Percentiles rank a stretch among this genome's conserved stretches.
These are phyloP conservation scores for Metschnikowia hibisci DNA, from an alignment of 805 yeast species.

Conservation along the genomic window DNA sequence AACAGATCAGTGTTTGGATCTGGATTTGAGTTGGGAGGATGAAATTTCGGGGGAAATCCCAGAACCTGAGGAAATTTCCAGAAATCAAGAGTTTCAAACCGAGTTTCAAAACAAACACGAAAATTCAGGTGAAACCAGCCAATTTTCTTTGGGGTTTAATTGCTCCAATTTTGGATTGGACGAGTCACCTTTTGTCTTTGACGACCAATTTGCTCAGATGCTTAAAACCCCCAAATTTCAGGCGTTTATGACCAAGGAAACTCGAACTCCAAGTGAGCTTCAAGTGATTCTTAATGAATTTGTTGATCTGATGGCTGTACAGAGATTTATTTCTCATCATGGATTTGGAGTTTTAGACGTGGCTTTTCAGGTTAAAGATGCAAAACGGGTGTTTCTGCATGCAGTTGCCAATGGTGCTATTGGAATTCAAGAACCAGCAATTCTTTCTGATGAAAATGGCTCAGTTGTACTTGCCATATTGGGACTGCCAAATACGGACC, in stretches of 20 bases:
- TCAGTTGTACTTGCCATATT: conserved; percentile 47
- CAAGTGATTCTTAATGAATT: neutral
- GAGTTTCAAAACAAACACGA: too few relatives aligned
- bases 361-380: conserved; percentile 57
- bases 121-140: too few relatives aligned
- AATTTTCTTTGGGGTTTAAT: too few relatives aligned
- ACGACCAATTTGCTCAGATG: neutral
- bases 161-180: too few relatives aligned
- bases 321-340: conserved; percentile 40
- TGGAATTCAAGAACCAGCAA: conserved; percentile 24
- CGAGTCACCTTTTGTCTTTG: neutral
- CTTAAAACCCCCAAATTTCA: conserved; percentile 1
- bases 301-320: neutral
- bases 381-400: conserved; percentile 37
- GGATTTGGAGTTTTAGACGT: conserved; percentile 84
- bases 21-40: conserved; percentile 3
- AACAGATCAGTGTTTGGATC: neutral
- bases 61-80: too few relatives aligned
- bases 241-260: neutral
- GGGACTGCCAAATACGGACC: conserved; percentile 49
- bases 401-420: conserved; percentile 56
- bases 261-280: neutral
- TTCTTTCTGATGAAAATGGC: conserved; percentile 46
- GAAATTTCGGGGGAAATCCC: neutral
- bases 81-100: too few relatives aligned